A percentile compares a stretch with the other conserved stretches of the same genome.
These are phyloP conservation scores for Endogone sp. DNA, from an alignment of 192 early-diverging fungal species.

Conservation along the genomic window DNA sequence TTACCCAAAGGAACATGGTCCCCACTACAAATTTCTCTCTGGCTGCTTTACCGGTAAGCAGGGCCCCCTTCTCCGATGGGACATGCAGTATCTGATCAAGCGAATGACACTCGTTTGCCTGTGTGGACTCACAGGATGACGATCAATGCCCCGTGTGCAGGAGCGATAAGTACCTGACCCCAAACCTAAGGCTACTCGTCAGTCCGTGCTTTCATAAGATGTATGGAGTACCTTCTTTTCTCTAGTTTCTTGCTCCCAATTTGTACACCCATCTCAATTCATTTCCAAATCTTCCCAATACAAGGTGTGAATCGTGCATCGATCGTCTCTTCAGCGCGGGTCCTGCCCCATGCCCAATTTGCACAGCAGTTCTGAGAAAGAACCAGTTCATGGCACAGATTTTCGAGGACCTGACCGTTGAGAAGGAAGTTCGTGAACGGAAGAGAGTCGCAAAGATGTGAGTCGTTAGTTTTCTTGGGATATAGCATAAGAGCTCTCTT, in stretches of 20 bases:
- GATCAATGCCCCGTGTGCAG: conserved; percentile 76
- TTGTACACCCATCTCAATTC: neutral
- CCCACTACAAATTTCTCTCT: too few species aligned
- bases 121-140: conserved; percentile 32
- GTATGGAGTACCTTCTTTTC: conserved; percentile 33
- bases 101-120: neutral
- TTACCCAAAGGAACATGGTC: too few species aligned
- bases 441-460: conserved; percentile 69
- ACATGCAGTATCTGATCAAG: too few species aligned
- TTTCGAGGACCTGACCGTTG: conserved; percentile 92
- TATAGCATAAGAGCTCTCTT: neutral
- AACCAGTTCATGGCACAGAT: conserved; percentile 82
- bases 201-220: conserved; percentile 95
- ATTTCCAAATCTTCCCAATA: neutral
- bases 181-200: conserved; percentile 83
- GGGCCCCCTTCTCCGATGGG: too few species aligned
- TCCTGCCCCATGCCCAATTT: conserved; percentile 89
- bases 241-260: neutral
- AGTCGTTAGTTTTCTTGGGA: neutral
- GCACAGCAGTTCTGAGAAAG: conserved; percentile 75
- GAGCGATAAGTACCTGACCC: conserved; percentile 81
- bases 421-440: conserved; percentile 88
- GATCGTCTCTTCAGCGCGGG: conserved; percentile 79
- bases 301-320: conserved; percentile 90
- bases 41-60: too few species aligned